phyloP scores from a whole-genome alignment of 805 yeast genomes.

The Starmerella geochares region DNA sequence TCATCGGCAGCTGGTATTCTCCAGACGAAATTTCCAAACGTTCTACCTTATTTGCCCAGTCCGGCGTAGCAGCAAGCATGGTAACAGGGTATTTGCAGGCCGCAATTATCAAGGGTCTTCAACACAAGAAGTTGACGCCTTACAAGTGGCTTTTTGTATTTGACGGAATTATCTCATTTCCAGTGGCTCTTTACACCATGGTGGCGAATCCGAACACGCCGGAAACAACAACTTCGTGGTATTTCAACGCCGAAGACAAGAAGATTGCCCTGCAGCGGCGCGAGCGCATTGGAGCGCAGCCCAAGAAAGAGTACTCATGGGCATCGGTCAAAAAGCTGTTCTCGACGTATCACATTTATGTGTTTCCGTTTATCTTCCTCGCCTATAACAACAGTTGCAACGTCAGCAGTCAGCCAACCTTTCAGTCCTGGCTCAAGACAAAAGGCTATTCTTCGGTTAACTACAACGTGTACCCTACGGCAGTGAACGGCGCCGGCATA shows the following conservation, averaged over 20 bases:
- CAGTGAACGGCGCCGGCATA: constrained; percentile 35
- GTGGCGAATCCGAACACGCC: constrained; percentile 41
- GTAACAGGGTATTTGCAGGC: constrained; percentile 55
- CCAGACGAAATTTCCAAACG: constrained; percentile 29
- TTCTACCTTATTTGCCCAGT: constrained; percentile 27
- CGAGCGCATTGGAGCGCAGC: constrained; percentile 24
- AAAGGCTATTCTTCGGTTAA: constrained; percentile 30
- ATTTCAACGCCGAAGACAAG: constrained; percentile 37
- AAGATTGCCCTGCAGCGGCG: constrained; percentile 36
- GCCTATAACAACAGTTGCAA: constrained; percentile 34
- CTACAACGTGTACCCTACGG: constrained; percentile 38
- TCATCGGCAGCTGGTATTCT: constrained; percentile 30
- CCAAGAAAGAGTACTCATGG: constrained; percentile 30
- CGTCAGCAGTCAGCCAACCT: constrained; percentile 37
- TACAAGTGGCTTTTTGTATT: constrained; percentile 42
- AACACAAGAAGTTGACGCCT: constrained; percentile 28
- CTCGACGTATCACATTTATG: constrained; percentile 39
- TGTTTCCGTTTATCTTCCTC: constrained; percentile 37
- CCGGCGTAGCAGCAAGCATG: constrained; percentile 33
- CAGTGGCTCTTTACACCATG: constrained; percentile 39
- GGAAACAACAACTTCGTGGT: constrained; percentile 37
- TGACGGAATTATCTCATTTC: constrained; percentile 38
- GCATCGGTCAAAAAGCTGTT: constrained; percentile 34
- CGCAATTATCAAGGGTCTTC: constrained; percentile 38
- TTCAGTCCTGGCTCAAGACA: constrained; percentile 39